These are phyloP conservation scores for Neonectria hederae DNA, from an alignment of 2,329 filamentous ascomycete species.

Conservation along the genomic window DNA sequence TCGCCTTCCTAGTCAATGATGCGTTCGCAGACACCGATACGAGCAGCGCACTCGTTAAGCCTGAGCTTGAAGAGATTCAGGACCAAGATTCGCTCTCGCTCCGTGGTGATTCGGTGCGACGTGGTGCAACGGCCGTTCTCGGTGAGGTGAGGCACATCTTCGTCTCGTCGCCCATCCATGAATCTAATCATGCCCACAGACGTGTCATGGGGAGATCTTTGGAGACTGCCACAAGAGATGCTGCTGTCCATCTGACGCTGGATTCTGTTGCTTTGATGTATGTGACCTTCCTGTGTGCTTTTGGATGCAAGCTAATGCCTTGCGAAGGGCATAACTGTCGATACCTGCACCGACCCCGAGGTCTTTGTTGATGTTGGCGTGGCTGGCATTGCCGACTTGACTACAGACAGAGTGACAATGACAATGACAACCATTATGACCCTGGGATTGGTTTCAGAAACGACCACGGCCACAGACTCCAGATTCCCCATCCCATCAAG, in stretches of 20 bases:
- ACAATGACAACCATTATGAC: constrained; percentile 9
- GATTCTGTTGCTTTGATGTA: neutral
- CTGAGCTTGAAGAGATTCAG: neutral
- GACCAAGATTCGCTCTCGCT: neutral
- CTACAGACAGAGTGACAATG: constrained; percentile 6
- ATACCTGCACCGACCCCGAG: neutral
- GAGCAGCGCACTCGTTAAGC: neutral
- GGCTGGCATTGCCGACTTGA: neutral
- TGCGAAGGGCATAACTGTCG: neutral
- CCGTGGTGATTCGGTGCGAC: neutral
- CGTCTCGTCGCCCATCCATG: neutral
- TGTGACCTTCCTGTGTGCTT: neutral
- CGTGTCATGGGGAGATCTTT: neutral
- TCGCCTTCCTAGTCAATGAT: neutral
- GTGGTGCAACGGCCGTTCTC: neutral
- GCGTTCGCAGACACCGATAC: neutral
- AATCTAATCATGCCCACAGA: neutral
- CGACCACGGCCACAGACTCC: neutral
- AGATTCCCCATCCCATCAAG: neutral
- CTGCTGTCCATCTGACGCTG: neutral
- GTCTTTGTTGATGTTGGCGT: neutral
- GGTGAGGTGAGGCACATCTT: neutral
- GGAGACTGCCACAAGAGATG: neutral
- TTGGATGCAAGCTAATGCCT: neutral
- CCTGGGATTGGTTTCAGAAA: neutral